Evolutionary conservation across 179 eudicot genomes (phyloP).

Genomic region (Silene coronaria): DNA sequence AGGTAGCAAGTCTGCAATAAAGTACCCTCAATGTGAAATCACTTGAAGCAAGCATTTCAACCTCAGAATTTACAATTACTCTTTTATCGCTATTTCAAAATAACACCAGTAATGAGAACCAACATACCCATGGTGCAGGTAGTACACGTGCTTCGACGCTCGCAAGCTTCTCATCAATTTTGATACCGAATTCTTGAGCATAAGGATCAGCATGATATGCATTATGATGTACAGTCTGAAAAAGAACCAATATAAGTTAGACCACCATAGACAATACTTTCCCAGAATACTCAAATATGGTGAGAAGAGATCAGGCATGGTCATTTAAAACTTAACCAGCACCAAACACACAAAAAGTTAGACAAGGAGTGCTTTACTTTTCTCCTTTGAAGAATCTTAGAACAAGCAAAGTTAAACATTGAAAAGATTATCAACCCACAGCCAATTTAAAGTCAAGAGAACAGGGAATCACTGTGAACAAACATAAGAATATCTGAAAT

Average conservation of each 20-base stretch:
- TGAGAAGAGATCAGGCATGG: background rate
- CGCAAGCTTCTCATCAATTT: conserved; percentile 71
- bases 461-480: background rate
- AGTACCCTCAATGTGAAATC: background rate
- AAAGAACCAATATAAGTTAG: conserved; percentile 8
- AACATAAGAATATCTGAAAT: background rate
- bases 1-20: background rate
- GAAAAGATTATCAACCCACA: background rate
- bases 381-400: background rate
- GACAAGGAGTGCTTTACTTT: background rate
- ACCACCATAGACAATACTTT: background rate
- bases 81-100: background rate
- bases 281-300: background rate
- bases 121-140: conserved; percentile 84
- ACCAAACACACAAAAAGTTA: background rate
- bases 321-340: background rate
- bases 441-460: background rate
- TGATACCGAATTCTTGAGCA: conserved; percentile 85
- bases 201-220: conserved; percentile 71
- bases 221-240: conserved; percentile 75
- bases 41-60: background rate
- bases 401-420: background rate
- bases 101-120: background rate
- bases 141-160: conserved; percentile 84
- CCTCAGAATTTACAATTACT: background rate